Percentiles rank a stretch among this genome's conserved stretches.
phyloP scores from a whole-genome alignment of 139 green algal species.

The Chlorella ohadii region DNA sequence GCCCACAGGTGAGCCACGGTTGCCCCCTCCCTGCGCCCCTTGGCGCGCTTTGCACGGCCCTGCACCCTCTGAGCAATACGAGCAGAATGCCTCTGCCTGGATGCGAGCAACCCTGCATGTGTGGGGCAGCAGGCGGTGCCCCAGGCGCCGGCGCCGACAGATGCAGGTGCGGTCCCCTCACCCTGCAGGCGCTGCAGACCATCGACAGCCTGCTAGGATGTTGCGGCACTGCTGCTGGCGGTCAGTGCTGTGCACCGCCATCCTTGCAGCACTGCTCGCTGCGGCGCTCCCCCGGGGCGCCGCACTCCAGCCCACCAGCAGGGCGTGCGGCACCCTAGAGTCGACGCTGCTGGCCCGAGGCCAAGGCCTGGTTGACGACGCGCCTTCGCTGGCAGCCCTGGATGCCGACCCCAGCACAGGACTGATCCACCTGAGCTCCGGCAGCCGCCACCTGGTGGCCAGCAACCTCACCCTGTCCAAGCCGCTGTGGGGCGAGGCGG shows the following conservation, averaged over 20 bases:
- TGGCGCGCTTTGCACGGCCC: too few relatives aligned
- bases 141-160: not conserved
- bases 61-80: too few relatives aligned
- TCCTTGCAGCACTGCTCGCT: not conserved
- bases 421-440: constrained; percentile 35
- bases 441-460: constrained; percentile 15
- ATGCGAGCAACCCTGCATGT: too few relatives aligned
- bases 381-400: constrained; percentile 11
- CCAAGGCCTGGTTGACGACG: constrained; percentile 3
- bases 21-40: too few relatives aligned
- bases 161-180: too few relatives aligned
- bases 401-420: constrained; percentile 1
- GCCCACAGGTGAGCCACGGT: too few relatives aligned
- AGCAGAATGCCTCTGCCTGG: too few relatives aligned
- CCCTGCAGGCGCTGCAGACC: too few relatives aligned
- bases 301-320: not conserved
- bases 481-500: constrained; percentile 11
- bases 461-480: constrained; percentile 3
- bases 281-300: not conserved
- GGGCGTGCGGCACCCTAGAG: constrained; percentile 8
- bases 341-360: not conserved
- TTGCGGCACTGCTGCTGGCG: too few relatives aligned
- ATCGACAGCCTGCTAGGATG: too few relatives aligned
- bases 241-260: not conserved
- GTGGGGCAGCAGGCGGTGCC: too few relatives aligned